Base-by-base conservation (phyloP, 2,329 filamentous ascomycete species). In the Nemania sp. region DNA sequence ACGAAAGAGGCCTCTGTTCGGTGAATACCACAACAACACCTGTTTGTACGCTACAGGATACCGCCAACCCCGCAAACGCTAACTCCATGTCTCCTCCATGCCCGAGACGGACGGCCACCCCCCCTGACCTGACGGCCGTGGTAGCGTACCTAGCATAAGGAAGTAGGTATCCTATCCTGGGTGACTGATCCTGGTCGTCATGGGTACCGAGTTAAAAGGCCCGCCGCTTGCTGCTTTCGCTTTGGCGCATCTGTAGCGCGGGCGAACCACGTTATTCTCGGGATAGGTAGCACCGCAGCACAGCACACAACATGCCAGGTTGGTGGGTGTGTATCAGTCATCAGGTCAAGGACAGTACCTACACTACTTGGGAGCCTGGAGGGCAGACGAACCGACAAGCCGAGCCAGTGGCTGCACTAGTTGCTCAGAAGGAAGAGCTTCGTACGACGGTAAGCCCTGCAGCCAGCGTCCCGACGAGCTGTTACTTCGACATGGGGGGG, bases 1-100 rank as follows among this genome's bases (percentile, higher is more conserved):
- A 32, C 42, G 21, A 37, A 13, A 13, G 4, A 43, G 13, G 13
- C 37, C 37, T 40, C n/a, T 11, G 34, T 11, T 43, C 35, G 47
- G 25, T 56, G 34, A 18, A 51, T 43, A 37, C 49, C 37, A 20
- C 34, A 15, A 21, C 42, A n/a, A n/a, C n/a, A n/a, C n/a, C n/a
- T n/a, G n/a, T n/a, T n/a, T 39, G 10, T 25, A 17, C 12, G 18
- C n/a, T 13, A 20, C 37, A 50, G 15, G 25, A 12, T 12, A 43
- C 15, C 50, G 10, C 10, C 47, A 56, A 62, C 60, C 60, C 57
- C 60, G 48, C 60, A 57, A 60, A 57, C 40, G 18, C 57, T 46
- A 54, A 54, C 21, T 32, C 34, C 48, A 42, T 42, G 40, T 34
- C 25, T 29, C 3, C 35, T 4, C 11, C 35, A 39, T 39, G 35